Evolutionary conservation across 179 eudicot genomes (phyloP), one percentile per base, ranked within the genome.

Genomic region (Beta macrorhiza): DNA sequence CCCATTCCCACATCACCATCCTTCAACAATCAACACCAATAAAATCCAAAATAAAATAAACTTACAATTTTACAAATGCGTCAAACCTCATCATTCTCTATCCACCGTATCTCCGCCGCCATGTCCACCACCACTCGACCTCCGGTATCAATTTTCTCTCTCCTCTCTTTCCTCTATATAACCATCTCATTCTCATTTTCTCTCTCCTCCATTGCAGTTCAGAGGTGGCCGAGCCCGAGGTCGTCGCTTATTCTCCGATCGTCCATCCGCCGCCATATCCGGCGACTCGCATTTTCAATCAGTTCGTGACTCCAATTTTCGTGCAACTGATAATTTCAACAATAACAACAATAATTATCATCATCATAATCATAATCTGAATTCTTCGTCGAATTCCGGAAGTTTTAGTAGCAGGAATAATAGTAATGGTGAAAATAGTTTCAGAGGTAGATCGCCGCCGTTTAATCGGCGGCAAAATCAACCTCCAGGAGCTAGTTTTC

Each of bases 251-350:
- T 90, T 70, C 84, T 88, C 91, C 76, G 82, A 82, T 74, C 80
- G 63, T 17, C 69, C 91, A 2, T 37, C 42, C 42, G 8, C 32
- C 32, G 67, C 69, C 53, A 82, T 89, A 13, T 74, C 88, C 82
- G 91, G 91, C 44, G 91, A 92, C 77, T 81, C 88, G 1, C 88
- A 84, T 49, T 85, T 80, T 78, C 85, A 76, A 25, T 67, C 89
- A 25, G 89, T 82, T 29, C 56, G 86, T 29, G 89, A 85, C 44
- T 29, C 90, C 77, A 84, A 84, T 68, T 22, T 53, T 56, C 83
- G 68, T 58, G 4, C 76, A 58, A 53, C 6, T 5, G 63, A 53
- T 64, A 62, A 42, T 29, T 45, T 5, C 53, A 20, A 55, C 68
- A 10, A 57, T 62, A 32, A 37, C 15, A 20, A 57, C 7, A 64